Percentiles rank a stretch among this genome's conserved stretches.
Conservation (phyloP, 805 yeast species). For the Scheffersomyces coipomensis region DNA sequence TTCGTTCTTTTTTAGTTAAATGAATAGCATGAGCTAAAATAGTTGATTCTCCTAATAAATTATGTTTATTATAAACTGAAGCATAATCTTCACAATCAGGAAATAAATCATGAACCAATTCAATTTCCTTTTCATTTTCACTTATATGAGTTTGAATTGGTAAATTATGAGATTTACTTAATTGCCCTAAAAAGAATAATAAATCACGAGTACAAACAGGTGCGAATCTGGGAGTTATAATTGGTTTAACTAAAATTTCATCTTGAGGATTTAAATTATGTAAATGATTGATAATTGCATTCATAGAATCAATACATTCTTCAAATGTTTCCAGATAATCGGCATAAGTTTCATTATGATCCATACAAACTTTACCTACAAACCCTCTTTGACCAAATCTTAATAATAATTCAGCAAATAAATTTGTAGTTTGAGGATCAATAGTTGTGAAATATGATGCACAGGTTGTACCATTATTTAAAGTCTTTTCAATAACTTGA, state of each 20-base stretch:
- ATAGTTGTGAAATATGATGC: conserved; percentile 91
- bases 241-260: conserved; percentile 58
- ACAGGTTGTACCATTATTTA: conserved; percentile 83
- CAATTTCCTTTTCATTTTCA: conserved; percentile 75
- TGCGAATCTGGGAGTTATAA: conserved; percentile 91
- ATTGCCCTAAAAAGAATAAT: conserved; percentile 59
- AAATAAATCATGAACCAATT: conserved; percentile 68
- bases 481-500: conserved; percentile 66
- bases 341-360: conserved; percentile 63
- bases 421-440: conserved; percentile 70
- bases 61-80: conserved; percentile 68
- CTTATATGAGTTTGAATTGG: conserved; percentile 91
- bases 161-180: conserved; percentile 46
- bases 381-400: conserved; percentile 79
- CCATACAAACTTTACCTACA: conserved; percentile 95
- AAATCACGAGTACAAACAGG: conserved; percentile 74
- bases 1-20: conserved; percentile 61
- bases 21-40: conserved; percentile 90
- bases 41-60: conserved; percentile 62
- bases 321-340: conserved; percentile 64
- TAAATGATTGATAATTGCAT: conserved; percentile 57
- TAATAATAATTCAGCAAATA: conserved; percentile 71
- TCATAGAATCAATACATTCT: conserved; percentile 54
- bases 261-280: conserved; percentile 50
- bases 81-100: conserved; percentile 72